These are phyloP conservation scores for Metarhizium humberi DNA, from an alignment of 2,329 filamentous ascomycete species.

Conservation along the genomic window DNA sequence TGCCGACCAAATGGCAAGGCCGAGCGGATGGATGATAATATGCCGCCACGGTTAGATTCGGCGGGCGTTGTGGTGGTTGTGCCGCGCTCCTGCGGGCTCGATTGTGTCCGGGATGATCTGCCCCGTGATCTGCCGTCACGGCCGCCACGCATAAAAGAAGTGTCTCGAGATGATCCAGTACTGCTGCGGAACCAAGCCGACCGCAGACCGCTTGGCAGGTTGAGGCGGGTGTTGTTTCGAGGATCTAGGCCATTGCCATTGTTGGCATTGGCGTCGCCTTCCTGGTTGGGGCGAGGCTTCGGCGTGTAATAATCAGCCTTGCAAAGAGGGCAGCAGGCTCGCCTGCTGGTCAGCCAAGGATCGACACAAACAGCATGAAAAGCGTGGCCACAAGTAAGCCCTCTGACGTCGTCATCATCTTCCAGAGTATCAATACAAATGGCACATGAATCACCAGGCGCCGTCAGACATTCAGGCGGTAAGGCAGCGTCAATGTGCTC, in stretches of 20 bases:
- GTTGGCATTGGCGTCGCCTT: slow-evolving; percentile 12
- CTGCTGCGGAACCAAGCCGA: slow-evolving; percentile 27
- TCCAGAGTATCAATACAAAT: slow-evolving; percentile 94
- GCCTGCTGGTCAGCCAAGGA: slow-evolving; percentile 88
- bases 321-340: slow-evolving; percentile 93
- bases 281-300: slow-evolving; percentile 61
- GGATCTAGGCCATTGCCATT: slow-evolving; percentile 19
- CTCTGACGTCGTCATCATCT: slow-evolving; percentile 90
- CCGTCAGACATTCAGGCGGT: slow-evolving; percentile 69
- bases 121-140: slow-evolving; percentile 1
- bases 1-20: slow-evolving; percentile 23
- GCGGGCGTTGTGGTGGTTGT: slow-evolving; percentile 1
- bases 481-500: slow-evolving; percentile 76
- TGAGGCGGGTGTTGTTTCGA: slow-evolving; percentile 34
- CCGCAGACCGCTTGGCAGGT: slow-evolving; percentile 34
- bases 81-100: slow-evolving; percentile 8
- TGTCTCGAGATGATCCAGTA: slow-evolving; percentile 1
- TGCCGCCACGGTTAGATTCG: slow-evolving; percentile 10
- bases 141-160: background rate
- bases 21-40: slow-evolving; percentile 23
- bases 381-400: slow-evolving; percentile 90
- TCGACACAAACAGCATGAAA: slow-evolving; percentile 96
- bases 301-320: slow-evolving; percentile 97
- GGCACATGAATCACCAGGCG: slow-evolving; percentile 85
- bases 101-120: background rate